Evolutionary conservation across 2,329 filamentous ascomycete genomes (phyloP).

Genomic region (Ophiostoma sp.): DNA sequence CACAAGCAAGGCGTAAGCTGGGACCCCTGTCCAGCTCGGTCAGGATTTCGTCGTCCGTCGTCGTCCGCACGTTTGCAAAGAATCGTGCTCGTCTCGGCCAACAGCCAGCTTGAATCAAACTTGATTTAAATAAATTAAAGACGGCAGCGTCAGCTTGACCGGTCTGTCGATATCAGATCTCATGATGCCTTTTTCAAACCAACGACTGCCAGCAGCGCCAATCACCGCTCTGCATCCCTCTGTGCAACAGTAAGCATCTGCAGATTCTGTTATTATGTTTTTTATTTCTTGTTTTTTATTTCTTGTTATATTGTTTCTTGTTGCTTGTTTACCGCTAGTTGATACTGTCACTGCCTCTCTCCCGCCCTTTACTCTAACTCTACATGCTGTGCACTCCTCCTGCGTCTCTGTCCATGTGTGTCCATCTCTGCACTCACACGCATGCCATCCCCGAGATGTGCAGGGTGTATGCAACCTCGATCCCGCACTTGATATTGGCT

Average conservation of each 20-base stretch:
- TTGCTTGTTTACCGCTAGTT: neutral
- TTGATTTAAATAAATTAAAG: neutral
- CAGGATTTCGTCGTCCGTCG: neutral
- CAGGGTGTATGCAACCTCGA: constrained; percentile 16
- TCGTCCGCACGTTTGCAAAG: neutral
- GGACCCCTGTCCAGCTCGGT: neutral
- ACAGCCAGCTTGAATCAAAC: neutral
- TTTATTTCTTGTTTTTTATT: neutral
- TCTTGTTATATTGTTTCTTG: neutral
- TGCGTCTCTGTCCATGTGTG: neutral
- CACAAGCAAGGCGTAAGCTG: neutral
- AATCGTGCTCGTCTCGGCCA: no score
- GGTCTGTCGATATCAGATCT: neutral
- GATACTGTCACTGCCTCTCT: no score
- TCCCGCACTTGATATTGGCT: constrained; percentile 7
- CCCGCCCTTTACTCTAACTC: neutral
- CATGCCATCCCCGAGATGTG: constrained; percentile 19
- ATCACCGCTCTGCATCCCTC: neutral
- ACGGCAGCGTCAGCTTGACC: neutral
- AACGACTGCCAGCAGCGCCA: neutral
- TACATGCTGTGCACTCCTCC: neutral
- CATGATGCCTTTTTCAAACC: neutral
- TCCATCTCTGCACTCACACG: neutral
- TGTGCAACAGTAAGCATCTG: neutral
- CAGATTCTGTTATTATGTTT: neutral